These are phyloP conservation scores for Aspergillus fischeri DNA, from an alignment of 2,329 filamentous ascomycete genomes.

Conservation along the genomic window DNA sequence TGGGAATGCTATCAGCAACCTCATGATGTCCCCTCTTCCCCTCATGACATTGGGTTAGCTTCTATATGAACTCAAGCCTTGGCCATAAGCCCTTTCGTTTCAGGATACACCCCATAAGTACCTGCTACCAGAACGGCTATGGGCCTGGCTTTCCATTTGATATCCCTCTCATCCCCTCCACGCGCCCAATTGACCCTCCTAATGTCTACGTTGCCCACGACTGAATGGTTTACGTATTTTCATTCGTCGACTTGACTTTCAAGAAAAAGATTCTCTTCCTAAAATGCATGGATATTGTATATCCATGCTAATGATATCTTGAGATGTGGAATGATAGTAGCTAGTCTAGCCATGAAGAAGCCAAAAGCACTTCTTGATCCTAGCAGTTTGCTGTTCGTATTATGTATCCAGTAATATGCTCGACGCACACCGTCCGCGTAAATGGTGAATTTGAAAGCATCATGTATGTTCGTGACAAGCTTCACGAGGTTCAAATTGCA, in stretches of 20 bases:
- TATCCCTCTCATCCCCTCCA: neutral
- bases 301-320: constrained; percentile 15
- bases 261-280: constrained; percentile 10
- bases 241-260: constrained; percentile 10
- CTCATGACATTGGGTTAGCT: constrained; percentile 2
- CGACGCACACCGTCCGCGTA: neutral
- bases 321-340: constrained; percentile 15
- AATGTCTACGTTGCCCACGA: constrained; percentile 15
- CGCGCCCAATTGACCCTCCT: neutral
- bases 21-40: constrained; percentile 15
- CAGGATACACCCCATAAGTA: neutral
- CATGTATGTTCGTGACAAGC: neutral
- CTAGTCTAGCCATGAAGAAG: constrained; percentile 8
- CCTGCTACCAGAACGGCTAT: neutral
- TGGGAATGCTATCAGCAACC: constrained; percentile 10
- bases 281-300: constrained; percentile 3
- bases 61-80: constrained; percentile 6
- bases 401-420: neutral
- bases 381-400: neutral
- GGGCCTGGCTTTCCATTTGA: neutral
- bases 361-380: neutral
- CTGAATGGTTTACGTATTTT: constrained; percentile 17
- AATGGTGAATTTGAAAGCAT: neutral
- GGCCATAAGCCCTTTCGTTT: neutral
- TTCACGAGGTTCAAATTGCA: neutral